Evolutionary conservation across 768 basidiomycete species (phyloP).

Genomic region (Lentinula lateritia): DNA sequence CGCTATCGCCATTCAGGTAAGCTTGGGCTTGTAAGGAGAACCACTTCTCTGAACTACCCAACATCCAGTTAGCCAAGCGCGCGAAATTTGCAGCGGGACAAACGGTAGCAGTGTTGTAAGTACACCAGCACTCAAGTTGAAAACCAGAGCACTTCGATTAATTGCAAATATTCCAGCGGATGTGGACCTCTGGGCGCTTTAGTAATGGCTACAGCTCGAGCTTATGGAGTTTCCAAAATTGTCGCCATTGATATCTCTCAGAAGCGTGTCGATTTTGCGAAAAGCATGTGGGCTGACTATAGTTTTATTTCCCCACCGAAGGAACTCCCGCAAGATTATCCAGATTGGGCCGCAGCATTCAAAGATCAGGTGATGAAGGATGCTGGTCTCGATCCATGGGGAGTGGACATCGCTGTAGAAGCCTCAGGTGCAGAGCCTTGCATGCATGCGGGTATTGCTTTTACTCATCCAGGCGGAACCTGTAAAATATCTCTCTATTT

Average conservation of each 20-base stretch:
- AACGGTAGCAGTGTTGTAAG: conserved; percentile 15
- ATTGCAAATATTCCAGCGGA: neutral
- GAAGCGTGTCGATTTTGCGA: conserved; percentile 14
- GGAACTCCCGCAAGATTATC: conserved; percentile 4
- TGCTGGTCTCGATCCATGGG: conserved; percentile 13
- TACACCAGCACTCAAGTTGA: neutral
- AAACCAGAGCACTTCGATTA: neutral
- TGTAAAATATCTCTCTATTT: conserved; percentile 6
- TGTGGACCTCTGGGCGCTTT: conserved; percentile 15
- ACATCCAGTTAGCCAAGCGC: conserved; percentile 10
- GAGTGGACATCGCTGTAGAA: conserved; percentile 14
- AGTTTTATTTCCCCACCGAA: conserved; percentile 7
- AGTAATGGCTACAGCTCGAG: conserved; percentile 13
- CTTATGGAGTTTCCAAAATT: conserved; percentile 15
- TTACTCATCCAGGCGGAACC: conserved; percentile 13
- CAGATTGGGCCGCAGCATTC: conserved; percentile 10
- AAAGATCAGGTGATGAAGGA: conserved; percentile 7
- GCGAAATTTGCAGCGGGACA: conserved; percentile 12
- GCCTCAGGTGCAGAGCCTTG: conserved; percentile 14
- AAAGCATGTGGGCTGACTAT: conserved; percentile 11
- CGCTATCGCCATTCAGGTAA: conserved; percentile 13
- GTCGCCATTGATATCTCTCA: conserved; percentile 13
- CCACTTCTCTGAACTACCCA: neutral
- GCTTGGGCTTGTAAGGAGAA: neutral
- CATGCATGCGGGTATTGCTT: conserved; percentile 15